Evolutionary conservation across 2,329 filamentous ascomycete genomes (phyloP).

Genomic region (Hymenoscyphus linearis): DNA sequence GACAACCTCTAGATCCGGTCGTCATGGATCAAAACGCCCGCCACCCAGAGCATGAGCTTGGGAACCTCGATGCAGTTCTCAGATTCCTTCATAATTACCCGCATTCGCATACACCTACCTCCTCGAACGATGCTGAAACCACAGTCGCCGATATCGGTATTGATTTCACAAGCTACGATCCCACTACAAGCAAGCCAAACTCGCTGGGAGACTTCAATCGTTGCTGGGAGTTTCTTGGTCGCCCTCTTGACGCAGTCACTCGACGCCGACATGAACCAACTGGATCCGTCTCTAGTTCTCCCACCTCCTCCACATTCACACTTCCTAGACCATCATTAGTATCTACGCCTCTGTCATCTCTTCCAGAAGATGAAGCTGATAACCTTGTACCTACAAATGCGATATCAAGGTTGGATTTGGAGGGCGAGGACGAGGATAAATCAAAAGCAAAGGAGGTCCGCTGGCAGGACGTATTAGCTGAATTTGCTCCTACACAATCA

Average conservation of each 20-base stretch:
- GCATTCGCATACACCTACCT: not conserved
- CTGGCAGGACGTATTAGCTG: conserved; percentile 19
- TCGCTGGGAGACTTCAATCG: conserved; percentile 23
- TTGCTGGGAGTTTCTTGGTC: conserved; percentile 17
- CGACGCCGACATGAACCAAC: conserved; percentile 8
- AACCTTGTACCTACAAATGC: not conserved
- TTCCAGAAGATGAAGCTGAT: conserved; percentile 8
- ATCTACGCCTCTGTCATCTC: conserved; percentile 16
- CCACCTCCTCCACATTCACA: conserved; percentile 6
- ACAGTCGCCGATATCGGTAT: not conserved
- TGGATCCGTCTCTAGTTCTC: conserved; percentile 12
- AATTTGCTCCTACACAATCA: conserved; percentile 5
- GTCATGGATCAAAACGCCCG: not conserved
- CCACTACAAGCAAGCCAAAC: conserved; percentile 8
- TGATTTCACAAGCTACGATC: conserved; percentile 13
- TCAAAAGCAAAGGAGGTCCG: conserved; percentile 17
- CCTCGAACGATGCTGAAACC: not conserved
- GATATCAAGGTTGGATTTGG: not conserved
- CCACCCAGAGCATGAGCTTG: not conserved
- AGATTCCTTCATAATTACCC: not conserved
- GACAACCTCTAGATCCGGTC: not conserved
- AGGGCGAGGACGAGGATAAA: not conserved
- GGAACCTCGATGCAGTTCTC: not conserved
- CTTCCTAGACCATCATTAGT: not conserved
- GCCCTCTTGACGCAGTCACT: conserved; percentile 8